Conservation (phyloP, 805 yeast species). For the Starmerella davenportii region DNA sequence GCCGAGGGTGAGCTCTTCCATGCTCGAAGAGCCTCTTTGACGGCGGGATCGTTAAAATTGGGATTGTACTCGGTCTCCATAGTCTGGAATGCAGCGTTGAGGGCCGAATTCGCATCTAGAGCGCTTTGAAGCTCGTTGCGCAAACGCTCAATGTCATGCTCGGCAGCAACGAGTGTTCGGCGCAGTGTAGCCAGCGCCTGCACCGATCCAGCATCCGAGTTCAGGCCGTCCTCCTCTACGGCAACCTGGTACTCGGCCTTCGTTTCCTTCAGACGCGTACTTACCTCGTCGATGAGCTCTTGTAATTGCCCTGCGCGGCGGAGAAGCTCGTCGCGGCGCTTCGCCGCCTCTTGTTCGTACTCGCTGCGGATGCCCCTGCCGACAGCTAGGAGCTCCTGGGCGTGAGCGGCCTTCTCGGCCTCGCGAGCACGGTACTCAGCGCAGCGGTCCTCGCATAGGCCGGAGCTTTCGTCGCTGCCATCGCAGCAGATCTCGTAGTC, state of each 20-base stretch:
- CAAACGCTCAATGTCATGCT: conserved; percentile 4
- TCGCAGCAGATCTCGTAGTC: conserved; percentile 84
- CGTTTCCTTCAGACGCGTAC: neutral
- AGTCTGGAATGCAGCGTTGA: conserved; percentile 27
- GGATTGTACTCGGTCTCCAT: conserved; percentile 52
- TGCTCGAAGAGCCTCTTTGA: conserved; percentile 46
- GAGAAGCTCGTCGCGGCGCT: conserved; percentile 6
- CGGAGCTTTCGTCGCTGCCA: conserved; percentile 62
- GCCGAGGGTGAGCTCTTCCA: conserved; percentile 18
- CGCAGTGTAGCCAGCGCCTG: conserved; percentile 8
- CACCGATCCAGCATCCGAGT: conserved; percentile 8
- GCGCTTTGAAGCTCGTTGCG: conserved; percentile 3
- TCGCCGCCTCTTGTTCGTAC: conserved; percentile 19
- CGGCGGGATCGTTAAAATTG: conserved; percentile 74
- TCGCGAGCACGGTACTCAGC: conserved; percentile 29
- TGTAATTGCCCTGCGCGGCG: conserved; percentile 1
- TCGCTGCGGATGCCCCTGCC: conserved; percentile 26
- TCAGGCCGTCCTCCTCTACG: conserved; percentile 3
- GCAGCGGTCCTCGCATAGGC: conserved; percentile 42
- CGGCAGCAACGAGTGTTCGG: conserved; percentile 10
- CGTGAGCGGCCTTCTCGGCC: conserved; percentile 13
- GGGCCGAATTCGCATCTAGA: conserved; percentile 7
- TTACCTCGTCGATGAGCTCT: conserved; percentile 11
- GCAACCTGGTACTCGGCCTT: neutral
- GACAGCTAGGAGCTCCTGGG: conserved; percentile 9